phyloP scores from a whole-genome alignment of 768 basidiomycete genomes.

The Lepiota venenata region DNA sequence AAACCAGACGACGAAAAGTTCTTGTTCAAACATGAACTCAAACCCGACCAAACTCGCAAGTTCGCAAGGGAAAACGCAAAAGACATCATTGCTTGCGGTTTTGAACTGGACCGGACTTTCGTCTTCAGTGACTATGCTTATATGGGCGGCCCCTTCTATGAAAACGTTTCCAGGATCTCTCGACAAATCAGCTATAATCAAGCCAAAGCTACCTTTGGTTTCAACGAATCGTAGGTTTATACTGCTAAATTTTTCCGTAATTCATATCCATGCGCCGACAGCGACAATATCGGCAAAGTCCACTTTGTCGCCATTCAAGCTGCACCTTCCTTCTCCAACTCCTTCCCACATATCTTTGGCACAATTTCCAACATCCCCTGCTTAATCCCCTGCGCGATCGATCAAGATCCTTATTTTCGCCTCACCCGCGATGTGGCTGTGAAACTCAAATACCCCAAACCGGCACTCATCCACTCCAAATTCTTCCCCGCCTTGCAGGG shows the following conservation, averaged over 20 bases:
- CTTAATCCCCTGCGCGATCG: slow-evolving; percentile 97
- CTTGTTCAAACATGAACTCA: slow-evolving; percentile 93
- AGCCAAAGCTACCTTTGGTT: slow-evolving; percentile 94
- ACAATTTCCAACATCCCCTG: slow-evolving; percentile 78
- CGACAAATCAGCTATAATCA: slow-evolving; percentile 92
- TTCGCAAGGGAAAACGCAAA: slow-evolving; percentile 87
- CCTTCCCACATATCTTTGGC: slow-evolving; percentile 98
- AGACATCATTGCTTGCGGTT: slow-evolving; percentile 96
- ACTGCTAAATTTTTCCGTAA: neutral
- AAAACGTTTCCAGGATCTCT: slow-evolving; percentile 90
- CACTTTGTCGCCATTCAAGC: slow-evolving; percentile 97
- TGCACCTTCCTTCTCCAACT: slow-evolving; percentile 94
- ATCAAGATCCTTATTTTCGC: slow-evolving; percentile 97
- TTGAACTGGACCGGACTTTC: slow-evolving; percentile 89
- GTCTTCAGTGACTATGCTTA: slow-evolving; percentile 93
- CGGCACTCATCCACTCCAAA: slow-evolving; percentile 87
- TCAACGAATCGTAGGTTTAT: slow-evolving; percentile 85
- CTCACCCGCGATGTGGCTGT: slow-evolving; percentile 93
- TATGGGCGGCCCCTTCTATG: slow-evolving; percentile 91
- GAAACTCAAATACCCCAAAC: slow-evolving; percentile 95
- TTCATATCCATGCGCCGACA: slow-evolving; percentile 26
- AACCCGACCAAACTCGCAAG: slow-evolving; percentile 79
- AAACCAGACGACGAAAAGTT: slow-evolving; percentile 94
- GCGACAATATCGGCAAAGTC: slow-evolving; percentile 97
- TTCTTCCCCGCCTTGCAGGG: slow-evolving; percentile 99